Percentiles rank a stretch among this genome's conserved stretches.
These are phyloP conservation scores for Paramecium primaurelia DNA, from an alignment of 73 alveolate genomes.

Conservation along the genomic window DNA sequence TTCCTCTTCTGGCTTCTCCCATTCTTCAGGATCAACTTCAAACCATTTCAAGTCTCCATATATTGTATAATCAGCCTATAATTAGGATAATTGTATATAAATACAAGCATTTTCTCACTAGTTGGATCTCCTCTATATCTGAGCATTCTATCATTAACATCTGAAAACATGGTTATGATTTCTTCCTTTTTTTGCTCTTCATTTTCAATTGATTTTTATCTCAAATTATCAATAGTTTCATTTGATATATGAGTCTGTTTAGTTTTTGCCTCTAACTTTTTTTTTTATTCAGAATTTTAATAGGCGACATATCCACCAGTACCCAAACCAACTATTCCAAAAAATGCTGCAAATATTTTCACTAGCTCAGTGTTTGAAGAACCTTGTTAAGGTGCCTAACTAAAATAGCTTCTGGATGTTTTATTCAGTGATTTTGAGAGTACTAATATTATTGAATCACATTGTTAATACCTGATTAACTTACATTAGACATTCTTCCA, in stretches of 20 bases:
- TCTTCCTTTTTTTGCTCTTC: conserved; percentile 13
- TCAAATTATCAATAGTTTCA: neutral
- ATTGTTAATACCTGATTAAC: neutral
- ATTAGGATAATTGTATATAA: neutral
- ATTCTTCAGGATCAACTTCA: neutral
- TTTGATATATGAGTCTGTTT: neutral
- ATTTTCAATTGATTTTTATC: neutral
- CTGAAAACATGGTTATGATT: neutral
- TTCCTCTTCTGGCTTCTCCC: neutral
- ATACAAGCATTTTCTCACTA: conserved; percentile 32
- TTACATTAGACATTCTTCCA: neutral
- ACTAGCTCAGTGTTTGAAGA: neutral
- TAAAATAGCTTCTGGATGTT: neutral
- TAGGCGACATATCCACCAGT: conserved; percentile 27
- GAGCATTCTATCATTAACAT: conserved; percentile 27
- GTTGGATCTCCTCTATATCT: conserved; percentile 43
- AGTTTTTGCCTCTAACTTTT: neutral
- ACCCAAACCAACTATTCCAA: neutral
- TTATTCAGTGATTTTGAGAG: conserved; percentile 15
- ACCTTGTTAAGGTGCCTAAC: neutral
- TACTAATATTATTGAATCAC: neutral
- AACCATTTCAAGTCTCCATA: conserved; percentile 3
- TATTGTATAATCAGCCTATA: conserved; percentile 38
- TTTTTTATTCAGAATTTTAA: neutral
- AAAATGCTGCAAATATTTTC: neutral